Conservation (phyloP, 305 asterid species). For the Fraxinus greggii region DNA sequence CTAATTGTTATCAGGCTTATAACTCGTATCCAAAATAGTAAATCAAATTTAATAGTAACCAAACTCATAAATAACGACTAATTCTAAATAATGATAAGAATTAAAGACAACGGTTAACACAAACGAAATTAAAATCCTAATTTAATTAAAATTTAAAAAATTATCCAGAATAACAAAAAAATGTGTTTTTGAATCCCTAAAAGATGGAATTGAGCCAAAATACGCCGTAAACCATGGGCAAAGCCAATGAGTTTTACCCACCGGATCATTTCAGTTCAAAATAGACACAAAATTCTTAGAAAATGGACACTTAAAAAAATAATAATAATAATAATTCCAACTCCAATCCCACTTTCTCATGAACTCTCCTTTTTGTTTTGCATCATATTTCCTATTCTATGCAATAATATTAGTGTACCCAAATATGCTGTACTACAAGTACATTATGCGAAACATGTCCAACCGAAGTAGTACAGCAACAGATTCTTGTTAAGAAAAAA, state of each 20-base stretch:
- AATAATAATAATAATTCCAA: too few relatives aligned
- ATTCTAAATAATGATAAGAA: too few relatives aligned
- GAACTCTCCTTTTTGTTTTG: not conserved
- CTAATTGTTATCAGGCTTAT: too few relatives aligned
- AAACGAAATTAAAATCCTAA: too few relatives aligned
- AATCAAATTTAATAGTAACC: too few relatives aligned
- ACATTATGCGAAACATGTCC: not conserved
- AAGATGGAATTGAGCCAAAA: not conserved
- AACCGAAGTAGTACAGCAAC: not conserved
- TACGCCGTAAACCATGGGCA: not conserved
- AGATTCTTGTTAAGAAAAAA: not conserved
- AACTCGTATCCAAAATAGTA: too few relatives aligned
- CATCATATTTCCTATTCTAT: not conserved
- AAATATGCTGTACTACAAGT: not conserved
- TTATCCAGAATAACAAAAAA: too few relatives aligned
- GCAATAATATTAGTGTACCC: not conserved
- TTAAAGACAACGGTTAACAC: too few relatives aligned
- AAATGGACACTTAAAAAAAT: too few relatives aligned
- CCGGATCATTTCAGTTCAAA: not conserved
- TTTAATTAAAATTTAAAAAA: too few relatives aligned
- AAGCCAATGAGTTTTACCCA: not conserved
- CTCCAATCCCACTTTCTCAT: not conserved
- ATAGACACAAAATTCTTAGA: not conserved
- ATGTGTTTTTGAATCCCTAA: too few relatives aligned
- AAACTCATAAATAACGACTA: too few relatives aligned